phyloP scores from a whole-genome alignment of 2,329 filamentous ascomycete genomes.

The Aspergillus ibericus region DNA sequence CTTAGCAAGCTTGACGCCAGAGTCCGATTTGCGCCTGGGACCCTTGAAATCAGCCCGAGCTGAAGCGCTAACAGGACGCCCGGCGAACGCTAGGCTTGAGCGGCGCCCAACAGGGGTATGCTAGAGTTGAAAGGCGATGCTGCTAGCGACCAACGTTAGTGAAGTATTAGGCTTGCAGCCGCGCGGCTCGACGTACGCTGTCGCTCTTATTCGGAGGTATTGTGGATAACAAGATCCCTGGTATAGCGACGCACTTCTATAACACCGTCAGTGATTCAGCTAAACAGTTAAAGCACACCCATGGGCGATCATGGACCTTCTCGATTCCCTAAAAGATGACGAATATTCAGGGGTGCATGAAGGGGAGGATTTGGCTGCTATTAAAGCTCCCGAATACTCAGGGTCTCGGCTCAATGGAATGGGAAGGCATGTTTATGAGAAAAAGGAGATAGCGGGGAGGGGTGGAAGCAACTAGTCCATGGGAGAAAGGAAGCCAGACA shows the following conservation, averaged over 20 bases:
- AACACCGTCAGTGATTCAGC: neutral
- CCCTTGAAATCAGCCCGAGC: constrained; percentile 22
- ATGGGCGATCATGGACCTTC: constrained; percentile 5
- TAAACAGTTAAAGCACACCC: neutral
- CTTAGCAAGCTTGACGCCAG: constrained; percentile 1
- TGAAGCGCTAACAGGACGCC: constrained; percentile 26
- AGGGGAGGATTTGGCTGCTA: neutral
- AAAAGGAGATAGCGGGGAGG: neutral
- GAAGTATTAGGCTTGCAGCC: constrained; percentile 8
- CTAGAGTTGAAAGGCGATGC: constrained; percentile 16
- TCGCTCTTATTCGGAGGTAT: constrained; percentile 4
- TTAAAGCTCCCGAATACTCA: constrained; percentile 2
- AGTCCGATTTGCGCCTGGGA: constrained; percentile 19
- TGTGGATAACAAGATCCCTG: neutral
- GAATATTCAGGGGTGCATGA: neutral
- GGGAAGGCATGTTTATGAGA: neutral
- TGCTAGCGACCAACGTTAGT: constrained; percentile 7
- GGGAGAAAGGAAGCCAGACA: constrained; percentile 10
- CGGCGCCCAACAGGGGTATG: constrained; percentile 16
- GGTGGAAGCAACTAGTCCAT: constrained; percentile 4
- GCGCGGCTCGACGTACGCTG: constrained; percentile 12
- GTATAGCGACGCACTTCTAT: constrained; percentile 6
- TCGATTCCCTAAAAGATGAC: neutral
- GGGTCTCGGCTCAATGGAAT: neutral
- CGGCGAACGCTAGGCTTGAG: constrained; percentile 16